These are phyloP conservation scores for Malus hybrid DNA, from an alignment of 331 rosid genomes.

Conservation along the genomic window DNA sequence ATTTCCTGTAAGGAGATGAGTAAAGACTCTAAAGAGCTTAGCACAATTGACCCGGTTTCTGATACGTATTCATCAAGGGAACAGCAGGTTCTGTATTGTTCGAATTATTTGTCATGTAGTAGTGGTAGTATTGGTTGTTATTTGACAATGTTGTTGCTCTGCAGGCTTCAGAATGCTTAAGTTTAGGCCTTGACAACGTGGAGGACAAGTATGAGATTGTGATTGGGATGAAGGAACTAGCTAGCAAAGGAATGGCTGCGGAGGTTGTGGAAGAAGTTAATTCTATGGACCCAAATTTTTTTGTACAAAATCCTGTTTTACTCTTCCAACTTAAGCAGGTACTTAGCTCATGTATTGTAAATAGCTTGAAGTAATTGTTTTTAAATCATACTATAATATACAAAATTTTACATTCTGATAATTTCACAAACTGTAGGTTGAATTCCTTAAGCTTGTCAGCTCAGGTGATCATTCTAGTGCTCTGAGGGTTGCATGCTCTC, in stretches of 20 bases:
- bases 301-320: slow-evolving; percentile 61
- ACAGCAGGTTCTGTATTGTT: slow-evolving; percentile 44
- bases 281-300: slow-evolving; percentile 66
- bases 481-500: slow-evolving; percentile 78
- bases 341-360: slow-evolving; percentile 13
- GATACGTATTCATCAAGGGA: slow-evolving; percentile 37
- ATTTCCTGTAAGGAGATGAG: slow-evolving; percentile 39
- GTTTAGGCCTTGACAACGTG: slow-evolving; percentile 30
- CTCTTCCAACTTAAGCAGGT: slow-evolving; percentile 98
- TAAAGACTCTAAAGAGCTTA: slow-evolving; percentile 29
- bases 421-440: slow-evolving; percentile 58
- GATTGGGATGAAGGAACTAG: slow-evolving; percentile 81
- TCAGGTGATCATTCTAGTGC: slow-evolving; percentile 80
- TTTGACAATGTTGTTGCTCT: slow-evolving; percentile 11
- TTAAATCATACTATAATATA: too few species aligned
- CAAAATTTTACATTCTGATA: slow-evolving; percentile 5
- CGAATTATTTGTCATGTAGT: background rate
- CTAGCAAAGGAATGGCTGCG: slow-evolving; percentile 84
- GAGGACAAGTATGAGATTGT: slow-evolving; percentile 75
- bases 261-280: slow-evolving; percentile 85
- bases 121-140: background rate
- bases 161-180: slow-evolving; percentile 60
- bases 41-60: slow-evolving; percentile 32
- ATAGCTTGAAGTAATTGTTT: background rate
- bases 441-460: slow-evolving; percentile 86